phyloP scores from a whole-genome alignment of 2,329 filamentous ascomycete species.

The Penicillium hesseltinei region DNA sequence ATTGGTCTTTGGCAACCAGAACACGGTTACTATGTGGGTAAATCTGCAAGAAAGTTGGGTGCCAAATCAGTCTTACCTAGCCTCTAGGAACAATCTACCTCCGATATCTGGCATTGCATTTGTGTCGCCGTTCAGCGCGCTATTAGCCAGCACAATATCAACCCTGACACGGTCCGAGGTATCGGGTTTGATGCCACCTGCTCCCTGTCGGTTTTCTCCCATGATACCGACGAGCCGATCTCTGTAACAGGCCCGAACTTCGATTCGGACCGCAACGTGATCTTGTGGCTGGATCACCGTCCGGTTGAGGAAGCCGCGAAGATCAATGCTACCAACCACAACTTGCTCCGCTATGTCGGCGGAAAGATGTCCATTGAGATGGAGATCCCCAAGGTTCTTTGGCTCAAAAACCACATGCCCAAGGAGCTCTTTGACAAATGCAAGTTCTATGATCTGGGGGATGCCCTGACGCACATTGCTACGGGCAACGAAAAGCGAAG shows the following conservation, averaged over 20 bases:
- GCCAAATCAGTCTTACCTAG: conserved; percentile 4
- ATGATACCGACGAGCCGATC: conserved; percentile 86
- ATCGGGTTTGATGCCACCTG: conserved; percentile 99
- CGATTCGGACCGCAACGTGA: conserved; percentile 86
- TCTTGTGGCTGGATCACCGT: conserved; percentile 95
- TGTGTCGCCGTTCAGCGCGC: conserved; percentile 83
- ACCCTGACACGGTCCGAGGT: conserved; percentile 73
- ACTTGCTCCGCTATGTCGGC: conserved; percentile 90
- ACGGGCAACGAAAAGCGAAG: conserved; percentile 89
- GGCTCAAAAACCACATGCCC: conserved; percentile 98
- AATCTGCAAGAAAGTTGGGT: neutral
- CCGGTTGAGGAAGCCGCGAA: conserved; percentile 85
- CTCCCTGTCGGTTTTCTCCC: conserved; percentile 85
- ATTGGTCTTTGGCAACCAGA: conserved; percentile 80
- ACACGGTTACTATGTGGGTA: conserved; percentile 67
- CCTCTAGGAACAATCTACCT: conserved; percentile 89
- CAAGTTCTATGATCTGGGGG: conserved; percentile 95
- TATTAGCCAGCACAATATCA: conserved; percentile 75
- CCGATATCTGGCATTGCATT: conserved; percentile 94
- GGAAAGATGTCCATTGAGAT: conserved; percentile 99
- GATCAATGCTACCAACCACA: conserved; percentile 91
- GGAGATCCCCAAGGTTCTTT: conserved; percentile 97
- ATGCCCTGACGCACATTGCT: conserved; percentile 90
- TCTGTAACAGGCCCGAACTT: conserved; percentile 88
- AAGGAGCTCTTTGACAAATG: conserved; percentile 83